Percentiles rank a stretch among this genome's conserved stretches.
phyloP scores from a whole-genome alignment of 768 basidiomycete genomes.

The Tephrocybe sp. region DNA sequence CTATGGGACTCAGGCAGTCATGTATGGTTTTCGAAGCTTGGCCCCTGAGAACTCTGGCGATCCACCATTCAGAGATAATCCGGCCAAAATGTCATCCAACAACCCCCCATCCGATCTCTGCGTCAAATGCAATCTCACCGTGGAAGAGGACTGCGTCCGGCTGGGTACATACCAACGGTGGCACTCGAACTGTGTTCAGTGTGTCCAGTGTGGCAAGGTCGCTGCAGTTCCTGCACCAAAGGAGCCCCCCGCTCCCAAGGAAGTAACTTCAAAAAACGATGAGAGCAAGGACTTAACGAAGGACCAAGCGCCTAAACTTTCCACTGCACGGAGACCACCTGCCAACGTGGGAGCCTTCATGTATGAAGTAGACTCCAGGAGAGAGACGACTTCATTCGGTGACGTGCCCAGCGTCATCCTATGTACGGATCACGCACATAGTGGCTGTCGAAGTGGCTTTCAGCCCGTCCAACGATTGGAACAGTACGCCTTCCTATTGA shows the following conservation, averaged over 20 bases:
- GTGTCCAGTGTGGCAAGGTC: slow-evolving; percentile 72
- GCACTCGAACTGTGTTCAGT: slow-evolving; percentile 95
- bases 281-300: slow-evolving; percentile 28
- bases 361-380: slow-evolving; percentile 68
- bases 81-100: slow-evolving; percentile 52
- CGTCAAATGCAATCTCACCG: slow-evolving; percentile 81
- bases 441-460: slow-evolving; percentile 72
- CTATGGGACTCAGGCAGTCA: slow-evolving; percentile 80
- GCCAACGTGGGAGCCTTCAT: slow-evolving; percentile 79
- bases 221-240: slow-evolving; percentile 62
- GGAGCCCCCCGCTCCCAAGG: slow-evolving; percentile 42
- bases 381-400: slow-evolving; percentile 69
- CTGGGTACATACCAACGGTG: slow-evolving; percentile 95
- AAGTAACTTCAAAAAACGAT: slow-evolving; percentile 51
- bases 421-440: slow-evolving; percentile 75
- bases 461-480: slow-evolving; percentile 91
- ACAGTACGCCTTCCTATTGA: slow-evolving; percentile 95
- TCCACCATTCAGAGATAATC: slow-evolving; percentile 64
- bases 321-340: slow-evolving; percentile 68
- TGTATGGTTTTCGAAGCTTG: slow-evolving; percentile 90
- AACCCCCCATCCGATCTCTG: slow-evolving; percentile 90
- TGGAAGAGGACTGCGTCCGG: slow-evolving; percentile 96
- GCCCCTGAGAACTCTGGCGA: slow-evolving; percentile 91
- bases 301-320: slow-evolving; percentile 53
- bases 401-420: slow-evolving; percentile 70